A percentile compares a stretch with the other conserved stretches of the same genome.
These are phyloP conservation scores for Ogataea paraovalis DNA, from an alignment of 805 yeast species.

Conservation along the genomic window DNA sequence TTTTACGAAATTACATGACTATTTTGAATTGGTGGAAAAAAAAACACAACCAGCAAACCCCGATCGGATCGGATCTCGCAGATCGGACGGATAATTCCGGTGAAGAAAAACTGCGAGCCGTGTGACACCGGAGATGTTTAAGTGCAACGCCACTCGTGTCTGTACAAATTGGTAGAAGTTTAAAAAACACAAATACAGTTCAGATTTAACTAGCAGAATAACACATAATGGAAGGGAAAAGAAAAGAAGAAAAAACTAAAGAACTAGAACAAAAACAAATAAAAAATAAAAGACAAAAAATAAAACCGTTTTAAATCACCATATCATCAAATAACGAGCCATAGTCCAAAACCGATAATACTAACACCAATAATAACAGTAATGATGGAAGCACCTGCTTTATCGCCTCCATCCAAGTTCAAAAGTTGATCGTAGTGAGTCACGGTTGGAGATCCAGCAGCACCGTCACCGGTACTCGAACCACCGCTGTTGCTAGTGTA, in stretches of 20 bases:
- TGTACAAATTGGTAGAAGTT: too few species aligned
- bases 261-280: not conserved
- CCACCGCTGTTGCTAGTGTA: slow-evolving; percentile 36
- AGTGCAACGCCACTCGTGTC: too few species aligned
- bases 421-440: slow-evolving; percentile 39
- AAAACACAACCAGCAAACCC: too few species aligned
- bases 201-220: not conserved
- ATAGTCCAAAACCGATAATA: slow-evolving; percentile 26
- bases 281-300: not conserved
- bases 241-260: not conserved
- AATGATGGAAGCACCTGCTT: slow-evolving; percentile 67
- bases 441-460: slow-evolving; percentile 55
- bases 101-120: too few species aligned
- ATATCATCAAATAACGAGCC: slow-evolving; percentile 19
- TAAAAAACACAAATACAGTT: not conserved
- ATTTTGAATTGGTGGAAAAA: too few species aligned
- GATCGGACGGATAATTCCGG: too few species aligned
- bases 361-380: slow-evolving; percentile 50
- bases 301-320: not conserved
- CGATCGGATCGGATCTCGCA: too few species aligned
- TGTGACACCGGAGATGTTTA: too few species aligned
- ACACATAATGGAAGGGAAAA: not conserved
- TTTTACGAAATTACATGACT: too few species aligned
- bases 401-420: slow-evolving; percentile 41
- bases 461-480: slow-evolving; percentile 47